phyloP scores from a whole-genome alignment of 169 alveolate species.

The Blepharisma undulans region DNA sequence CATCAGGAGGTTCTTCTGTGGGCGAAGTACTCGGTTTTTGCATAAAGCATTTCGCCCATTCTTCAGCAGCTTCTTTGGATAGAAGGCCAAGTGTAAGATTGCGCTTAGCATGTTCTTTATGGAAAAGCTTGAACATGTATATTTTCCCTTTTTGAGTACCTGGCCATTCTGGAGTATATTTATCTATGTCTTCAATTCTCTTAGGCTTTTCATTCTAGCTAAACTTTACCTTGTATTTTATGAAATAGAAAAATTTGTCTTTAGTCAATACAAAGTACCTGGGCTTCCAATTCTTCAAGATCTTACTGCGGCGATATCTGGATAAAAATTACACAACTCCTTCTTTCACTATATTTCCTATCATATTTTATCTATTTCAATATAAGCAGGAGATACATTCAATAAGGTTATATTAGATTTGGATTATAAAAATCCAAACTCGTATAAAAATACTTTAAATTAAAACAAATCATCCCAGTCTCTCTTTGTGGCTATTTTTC shows the following conservation, averaged over 20 bases:
- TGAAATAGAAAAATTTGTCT: conserved; percentile 1
- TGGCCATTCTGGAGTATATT: background rate
- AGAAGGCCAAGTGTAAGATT: background rate
- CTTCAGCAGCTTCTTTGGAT: conserved; percentile 20
- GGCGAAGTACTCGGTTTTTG: background rate
- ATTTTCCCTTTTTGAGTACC: background rate
- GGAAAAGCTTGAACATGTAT: conserved; percentile 5
- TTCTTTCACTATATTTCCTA: background rate
- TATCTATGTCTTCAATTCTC: background rate
- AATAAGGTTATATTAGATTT: background rate
- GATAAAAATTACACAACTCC: background rate
- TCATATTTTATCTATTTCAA: background rate
- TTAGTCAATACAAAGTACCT: conserved; percentile 14
- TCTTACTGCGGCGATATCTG: background rate
- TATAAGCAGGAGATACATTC: background rate
- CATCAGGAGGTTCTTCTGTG: background rate
- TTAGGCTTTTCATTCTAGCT: conserved; percentile 9
- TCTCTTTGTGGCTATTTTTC: background rate
- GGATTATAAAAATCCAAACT: background rate
- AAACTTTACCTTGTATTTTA: background rate
- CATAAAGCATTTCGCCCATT: conserved; percentile 13
- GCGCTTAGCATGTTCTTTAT: background rate
- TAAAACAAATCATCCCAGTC: background rate
- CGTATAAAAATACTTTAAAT: background rate
- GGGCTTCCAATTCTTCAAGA: conserved; percentile 3